These are phyloP conservation scores for Jackrogersella multiformis DNA, from an alignment of 495 filamentous ascomycete genomes.

Conservation along the genomic window DNA sequence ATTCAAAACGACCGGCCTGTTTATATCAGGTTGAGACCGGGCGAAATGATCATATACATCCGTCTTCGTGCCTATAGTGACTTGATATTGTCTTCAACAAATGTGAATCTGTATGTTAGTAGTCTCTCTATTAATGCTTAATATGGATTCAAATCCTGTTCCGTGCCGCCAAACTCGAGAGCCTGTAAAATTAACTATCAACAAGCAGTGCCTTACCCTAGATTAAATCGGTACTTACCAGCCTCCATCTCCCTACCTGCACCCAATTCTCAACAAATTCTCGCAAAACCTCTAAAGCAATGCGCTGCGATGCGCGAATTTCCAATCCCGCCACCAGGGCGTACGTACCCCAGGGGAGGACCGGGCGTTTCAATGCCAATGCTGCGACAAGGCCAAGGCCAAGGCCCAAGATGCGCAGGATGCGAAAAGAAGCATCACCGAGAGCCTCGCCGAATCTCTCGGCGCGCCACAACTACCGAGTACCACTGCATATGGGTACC, in stretches of 20 bases:
- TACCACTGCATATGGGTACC: neutral
- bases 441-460: slow-evolving; percentile 25
- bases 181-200: neutral
- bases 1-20: slow-evolving; percentile 35
- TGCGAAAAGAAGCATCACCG: slow-evolving; percentile 21
- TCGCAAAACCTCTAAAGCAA: neutral
- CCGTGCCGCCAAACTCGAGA: too few species aligned
- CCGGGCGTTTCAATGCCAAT: slow-evolving; percentile 27
- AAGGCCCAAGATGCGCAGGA: too few species aligned
- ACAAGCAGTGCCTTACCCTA: too few species aligned
- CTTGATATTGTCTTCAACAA: neutral
- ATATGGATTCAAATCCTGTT: too few species aligned
- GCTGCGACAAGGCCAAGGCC: slow-evolving; percentile 41
- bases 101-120: too few species aligned
- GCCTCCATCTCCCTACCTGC: too few species aligned
- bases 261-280: too few species aligned
- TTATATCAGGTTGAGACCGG: slow-evolving; percentile 30
- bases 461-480: slow-evolving; percentile 13
- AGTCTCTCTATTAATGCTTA: too few species aligned
- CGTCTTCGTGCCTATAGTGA: neutral
- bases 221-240: too few species aligned
- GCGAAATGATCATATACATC: neutral
- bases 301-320: slow-evolving; percentile 11
- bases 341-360: slow-evolving; percentile 8
- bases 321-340: neutral